Evolutionary conservation across 2,329 filamentous ascomycete genomes (phyloP).

Genomic region (Beauveria sp.): DNA sequence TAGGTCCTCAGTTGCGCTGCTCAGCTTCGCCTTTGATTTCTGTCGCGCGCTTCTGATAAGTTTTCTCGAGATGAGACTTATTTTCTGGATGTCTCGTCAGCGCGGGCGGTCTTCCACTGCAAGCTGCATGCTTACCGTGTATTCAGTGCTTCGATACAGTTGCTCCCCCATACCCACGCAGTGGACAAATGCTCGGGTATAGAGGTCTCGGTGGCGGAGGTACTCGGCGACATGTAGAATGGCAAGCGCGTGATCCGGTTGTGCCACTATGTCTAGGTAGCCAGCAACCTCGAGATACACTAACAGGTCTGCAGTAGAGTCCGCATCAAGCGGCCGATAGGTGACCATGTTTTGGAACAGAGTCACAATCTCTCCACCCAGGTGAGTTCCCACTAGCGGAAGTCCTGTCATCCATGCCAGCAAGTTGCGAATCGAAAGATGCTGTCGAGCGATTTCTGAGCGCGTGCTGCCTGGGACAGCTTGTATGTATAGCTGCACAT

Average conservation of each 20-base stretch:
- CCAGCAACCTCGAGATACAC: constrained; percentile 61
- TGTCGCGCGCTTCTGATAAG: constrained; percentile 54
- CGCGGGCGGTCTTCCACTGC: background rate
- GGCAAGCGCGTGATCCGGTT: constrained; percentile 61
- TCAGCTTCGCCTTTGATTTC: constrained; percentile 59
- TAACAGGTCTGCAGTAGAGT: constrained; percentile 55
- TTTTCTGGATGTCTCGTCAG: constrained; percentile 27
- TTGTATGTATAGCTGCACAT: constrained; percentile 61
- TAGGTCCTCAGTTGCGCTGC: constrained; percentile 50
- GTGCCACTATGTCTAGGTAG: constrained; percentile 59
- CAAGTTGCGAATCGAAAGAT: constrained; percentile 65
- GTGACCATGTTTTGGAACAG: constrained; percentile 59
- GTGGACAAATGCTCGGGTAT: constrained; percentile 67
- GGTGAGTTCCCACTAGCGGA: constrained; percentile 58
- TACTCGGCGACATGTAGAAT: constrained; percentile 61
- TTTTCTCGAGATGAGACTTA: constrained; percentile 50
- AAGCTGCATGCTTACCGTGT: constrained; percentile 39
- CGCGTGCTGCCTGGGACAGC: constrained; percentile 50
- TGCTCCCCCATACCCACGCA: constrained; percentile 69
- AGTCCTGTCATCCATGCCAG: constrained; percentile 62
- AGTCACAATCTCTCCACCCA: constrained; percentile 56
- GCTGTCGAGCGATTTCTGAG: constrained; percentile 44
- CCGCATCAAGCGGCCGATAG: constrained; percentile 45
- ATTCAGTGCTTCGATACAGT: constrained; percentile 50
- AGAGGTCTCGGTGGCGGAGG: constrained; percentile 56